A percentile compares a stretch with the other conserved stretches of the same genome.
These are phyloP conservation scores for Vachellia collinsii DNA, from an alignment of 306 rosid species.

Conservation along the genomic window DNA sequence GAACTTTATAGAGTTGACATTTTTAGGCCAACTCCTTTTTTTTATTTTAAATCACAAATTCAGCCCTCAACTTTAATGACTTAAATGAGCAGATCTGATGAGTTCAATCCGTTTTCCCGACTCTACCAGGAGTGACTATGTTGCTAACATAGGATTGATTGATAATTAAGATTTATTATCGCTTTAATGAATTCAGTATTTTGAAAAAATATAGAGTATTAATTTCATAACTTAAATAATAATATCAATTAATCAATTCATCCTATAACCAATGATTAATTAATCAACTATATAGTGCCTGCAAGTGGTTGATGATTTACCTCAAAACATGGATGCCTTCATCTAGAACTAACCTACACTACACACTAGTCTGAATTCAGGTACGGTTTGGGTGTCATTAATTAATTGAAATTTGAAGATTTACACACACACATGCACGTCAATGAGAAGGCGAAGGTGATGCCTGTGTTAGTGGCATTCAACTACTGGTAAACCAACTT, in stretches of 20 bases:
- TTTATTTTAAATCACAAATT: no score
- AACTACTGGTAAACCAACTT: conserved; percentile 27
- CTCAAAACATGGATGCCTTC: background rate
- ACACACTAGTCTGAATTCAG: background rate
- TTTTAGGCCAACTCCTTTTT: no score
- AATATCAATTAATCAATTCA: no score
- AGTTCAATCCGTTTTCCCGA: no score
- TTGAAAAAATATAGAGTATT: no score
- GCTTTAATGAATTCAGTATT: no score
- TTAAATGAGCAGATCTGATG: no score
- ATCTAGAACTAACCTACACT: background rate
- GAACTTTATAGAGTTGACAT: no score
- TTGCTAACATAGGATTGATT: no score
- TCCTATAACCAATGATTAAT: background rate
- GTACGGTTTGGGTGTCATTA: background rate
- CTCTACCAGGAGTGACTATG: no score
- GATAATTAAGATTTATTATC: no score
- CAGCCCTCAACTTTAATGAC: no score
- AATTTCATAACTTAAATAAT: background rate
- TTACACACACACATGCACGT: background rate
- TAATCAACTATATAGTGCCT: background rate
- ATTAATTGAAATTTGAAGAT: background rate
- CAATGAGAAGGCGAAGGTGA: background rate
- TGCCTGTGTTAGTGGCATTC: background rate
- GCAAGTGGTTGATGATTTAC: background rate